Evolutionary conservation across 1,284 basidiomycete genomes (phyloP), one percentile per base, ranked within the genome.

Genomic region (Lignosus rhinocerotis): DNA sequence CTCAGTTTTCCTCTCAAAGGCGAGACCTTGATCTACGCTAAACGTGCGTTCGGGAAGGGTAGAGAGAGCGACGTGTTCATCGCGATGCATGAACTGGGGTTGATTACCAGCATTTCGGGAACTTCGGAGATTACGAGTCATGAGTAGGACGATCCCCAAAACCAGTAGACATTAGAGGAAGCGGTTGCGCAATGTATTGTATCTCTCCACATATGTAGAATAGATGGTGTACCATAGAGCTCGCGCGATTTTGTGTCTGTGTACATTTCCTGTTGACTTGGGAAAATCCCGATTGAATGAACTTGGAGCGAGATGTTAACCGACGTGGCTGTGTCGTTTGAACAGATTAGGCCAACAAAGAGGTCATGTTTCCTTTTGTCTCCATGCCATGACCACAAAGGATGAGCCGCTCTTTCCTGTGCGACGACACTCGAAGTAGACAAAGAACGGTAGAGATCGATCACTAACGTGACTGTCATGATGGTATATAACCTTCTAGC

Each of bases 21-120:
- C 39, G 56, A 58, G 21, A 49, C 30, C 25, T n/a, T 21, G 21
- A 10, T 43, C 4, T 31, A 39, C 38, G 56, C 51, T 14, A 53
- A 45, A 51, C 47, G 47, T 16, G 56, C 56, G n/a, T 58, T 53
- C 17, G 51, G 34, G 31, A 53, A 53, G 39, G 56, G 56, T 2
- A 32, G 51, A 10, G 51, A 53, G 46, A 38, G 21, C 10, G 56
- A 58, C 30, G 56, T 53, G n/a, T 12, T 34, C 41, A 12, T 21
- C 19, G 41, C 50, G 36, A 47, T 58, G 50, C 51, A 58, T 4
- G 51, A 58, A 41, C 32, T 53, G 44, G 14, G 44, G 3, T 6
- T 53, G 5, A 17, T 53, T n/a, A 50, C 11, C 39, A 16, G 14
- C 14, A 25, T 25, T 25, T 2, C 14, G n/a, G n/a, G 17, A 42